These are phyloP conservation scores for Boeremia exigua DNA, from an alignment of 2,329 filamentous ascomycete species.

Conservation along the genomic window DNA sequence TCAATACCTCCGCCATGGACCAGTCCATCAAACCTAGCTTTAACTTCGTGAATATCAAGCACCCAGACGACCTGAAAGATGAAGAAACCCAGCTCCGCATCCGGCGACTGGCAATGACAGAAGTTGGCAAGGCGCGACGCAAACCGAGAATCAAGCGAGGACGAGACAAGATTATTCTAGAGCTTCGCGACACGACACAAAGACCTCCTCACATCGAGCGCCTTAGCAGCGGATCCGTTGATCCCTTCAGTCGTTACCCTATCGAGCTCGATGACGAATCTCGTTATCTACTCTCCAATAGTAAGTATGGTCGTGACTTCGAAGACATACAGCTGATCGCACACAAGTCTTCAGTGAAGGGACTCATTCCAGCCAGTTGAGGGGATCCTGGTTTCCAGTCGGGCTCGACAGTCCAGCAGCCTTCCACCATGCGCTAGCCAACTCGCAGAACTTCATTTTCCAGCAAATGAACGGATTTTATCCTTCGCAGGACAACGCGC, in stretches of 20 bases:
- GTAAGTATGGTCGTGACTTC: conserved; percentile 19
- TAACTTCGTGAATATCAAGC: conserved; percentile 41
- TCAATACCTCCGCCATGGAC: conserved; percentile 24
- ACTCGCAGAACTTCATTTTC: conserved; percentile 36
- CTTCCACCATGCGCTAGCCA: conserved; percentile 36
- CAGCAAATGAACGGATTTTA: conserved; percentile 28
- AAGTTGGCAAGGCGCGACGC: conserved; percentile 36
- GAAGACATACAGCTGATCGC: conserved; percentile 14
- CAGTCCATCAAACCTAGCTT: conserved; percentile 32
- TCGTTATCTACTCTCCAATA: conserved; percentile 32
- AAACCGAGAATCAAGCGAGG: conserved; percentile 36
- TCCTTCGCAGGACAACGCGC: conserved; percentile 26
- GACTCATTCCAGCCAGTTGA: conserved; percentile 29
- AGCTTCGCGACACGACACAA: conserved; percentile 25
- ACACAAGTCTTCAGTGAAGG: conserved; percentile 33
- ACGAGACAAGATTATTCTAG: conserved; percentile 36
- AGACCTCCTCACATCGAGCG: conserved; percentile 22
- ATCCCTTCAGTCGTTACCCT: conserved; percentile 36
- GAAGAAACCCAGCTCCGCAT: conserved; percentile 40
- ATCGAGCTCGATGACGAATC: conserved; percentile 32
- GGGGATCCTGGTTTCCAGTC: conserved; percentile 38
- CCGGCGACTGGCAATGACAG: conserved; percentile 42
- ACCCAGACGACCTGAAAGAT: conserved; percentile 42
- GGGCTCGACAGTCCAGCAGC: conserved; percentile 28
- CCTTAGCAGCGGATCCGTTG: conserved; percentile 28